These are phyloP conservation scores for Geotrichum australiense DNA, from an alignment of 1,139 yeast species.

Conservation along the genomic window DNA sequence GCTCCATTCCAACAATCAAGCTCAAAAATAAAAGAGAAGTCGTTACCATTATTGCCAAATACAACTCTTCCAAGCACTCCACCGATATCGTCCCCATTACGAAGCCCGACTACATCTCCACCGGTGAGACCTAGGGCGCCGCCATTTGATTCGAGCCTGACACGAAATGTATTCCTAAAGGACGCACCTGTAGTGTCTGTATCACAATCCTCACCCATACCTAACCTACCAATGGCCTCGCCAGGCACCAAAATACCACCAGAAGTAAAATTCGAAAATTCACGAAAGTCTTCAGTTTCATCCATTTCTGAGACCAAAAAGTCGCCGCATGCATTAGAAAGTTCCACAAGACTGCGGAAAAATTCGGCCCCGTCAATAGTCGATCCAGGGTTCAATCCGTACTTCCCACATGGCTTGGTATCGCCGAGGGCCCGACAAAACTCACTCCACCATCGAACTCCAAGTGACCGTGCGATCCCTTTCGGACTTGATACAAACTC, in stretches of 20 bases:
- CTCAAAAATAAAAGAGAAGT: constrained; percentile 25
- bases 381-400: constrained; percentile 9
- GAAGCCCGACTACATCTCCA: constrained; percentile 5
- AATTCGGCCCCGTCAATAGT: constrained; percentile 12
- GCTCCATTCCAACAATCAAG: constrained; percentile 5
- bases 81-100: neutral
- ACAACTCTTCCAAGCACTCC: constrained; percentile 4
- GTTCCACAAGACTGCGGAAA: constrained; percentile 1
- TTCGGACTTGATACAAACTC: constrained; percentile 4
- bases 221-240: neutral
- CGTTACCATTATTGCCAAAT: constrained; percentile 27
- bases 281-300: neutral
- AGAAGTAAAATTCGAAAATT: neutral
- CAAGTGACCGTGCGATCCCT: neutral
- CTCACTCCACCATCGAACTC: constrained; percentile 3
- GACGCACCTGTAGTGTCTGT: neutral
- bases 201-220: neutral
- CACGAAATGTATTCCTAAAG: constrained; percentile 1
- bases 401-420: neutral
- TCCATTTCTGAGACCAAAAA: neutral
- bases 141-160: constrained; percentile 11
- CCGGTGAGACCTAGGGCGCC: constrained; percentile 13
- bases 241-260: neutral
- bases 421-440: neutral
- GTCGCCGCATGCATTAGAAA: neutral